Percentiles rank a stretch among this genome's conserved stretches.
These are phyloP conservation scores for Mortierella sp. DNA, from an alignment of 371 early-diverging fungal genomes.

Conservation along the genomic window DNA sequence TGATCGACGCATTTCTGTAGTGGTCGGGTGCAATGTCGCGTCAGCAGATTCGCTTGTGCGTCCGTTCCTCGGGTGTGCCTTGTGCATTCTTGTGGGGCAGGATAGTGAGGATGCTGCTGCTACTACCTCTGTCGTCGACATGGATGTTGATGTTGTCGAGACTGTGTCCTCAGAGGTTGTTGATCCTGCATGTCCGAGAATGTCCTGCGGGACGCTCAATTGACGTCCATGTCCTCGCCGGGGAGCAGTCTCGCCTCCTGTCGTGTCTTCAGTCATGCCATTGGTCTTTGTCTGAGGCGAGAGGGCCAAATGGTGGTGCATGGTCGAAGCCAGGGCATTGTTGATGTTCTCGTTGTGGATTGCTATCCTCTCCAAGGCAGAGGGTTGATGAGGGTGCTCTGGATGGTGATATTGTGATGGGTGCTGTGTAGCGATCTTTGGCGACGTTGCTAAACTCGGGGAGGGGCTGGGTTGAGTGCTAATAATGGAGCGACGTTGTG, in stretches of 20 bases:
- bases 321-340: constrained; percentile 30
- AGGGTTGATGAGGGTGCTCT: constrained; percentile 19
- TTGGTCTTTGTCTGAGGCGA: constrained; percentile 7
- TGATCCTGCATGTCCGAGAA: neutral
- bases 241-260: neutral
- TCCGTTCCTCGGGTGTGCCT: constrained; percentile 7
- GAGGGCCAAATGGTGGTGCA: constrained; percentile 27
- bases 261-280: constrained; percentile 13
- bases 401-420: constrained; percentile 15
- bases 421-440: constrained; percentile 16
- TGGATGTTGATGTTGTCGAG: neutral
- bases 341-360: constrained; percentile 49
- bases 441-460: constrained; percentile 32
- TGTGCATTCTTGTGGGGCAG: too few species aligned
- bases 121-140: neutral
- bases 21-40: constrained; percentile 21
- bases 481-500: constrained; percentile 40
- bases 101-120: too few species aligned
- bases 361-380: constrained; percentile 39
- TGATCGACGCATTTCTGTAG: constrained; percentile 31
- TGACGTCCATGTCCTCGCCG: constrained; percentile 17
- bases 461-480: constrained; percentile 37
- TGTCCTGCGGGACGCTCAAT: constrained; percentile 8
- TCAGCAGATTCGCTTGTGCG: constrained; percentile 41
- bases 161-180: too few species aligned